Conservation (phyloP, 1,139 yeast genomes). For the Pichia sp. region DNA sequence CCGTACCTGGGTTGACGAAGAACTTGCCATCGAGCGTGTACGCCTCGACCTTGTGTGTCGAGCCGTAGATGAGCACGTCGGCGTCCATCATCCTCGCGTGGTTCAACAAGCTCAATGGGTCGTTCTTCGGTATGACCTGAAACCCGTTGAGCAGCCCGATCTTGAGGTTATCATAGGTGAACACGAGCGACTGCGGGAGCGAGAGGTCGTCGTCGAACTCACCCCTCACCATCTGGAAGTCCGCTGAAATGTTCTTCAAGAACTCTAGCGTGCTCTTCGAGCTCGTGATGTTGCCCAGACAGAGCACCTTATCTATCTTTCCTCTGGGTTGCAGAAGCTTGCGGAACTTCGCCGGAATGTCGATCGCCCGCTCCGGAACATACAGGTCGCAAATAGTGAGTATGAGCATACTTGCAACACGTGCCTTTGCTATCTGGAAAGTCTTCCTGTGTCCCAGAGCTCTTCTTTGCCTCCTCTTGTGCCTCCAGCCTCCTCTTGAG, state of each 20-base stretch:
- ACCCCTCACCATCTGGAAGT: slow-evolving; percentile 75
- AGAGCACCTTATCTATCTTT: slow-evolving; percentile 77
- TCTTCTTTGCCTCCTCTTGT: not conserved
- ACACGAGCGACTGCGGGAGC: slow-evolving; percentile 61
- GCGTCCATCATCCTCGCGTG: slow-evolving; percentile 90
- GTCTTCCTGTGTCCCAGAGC: not conserved
- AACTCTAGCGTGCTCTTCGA: slow-evolving; percentile 60
- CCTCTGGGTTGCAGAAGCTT: slow-evolving; percentile 68
- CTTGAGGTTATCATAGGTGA: slow-evolving; percentile 64
- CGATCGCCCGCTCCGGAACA: slow-evolving; percentile 81
- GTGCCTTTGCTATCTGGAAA: not conserved
- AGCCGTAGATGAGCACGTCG: slow-evolving; percentile 94
- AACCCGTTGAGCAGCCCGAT: slow-evolving; percentile 86
- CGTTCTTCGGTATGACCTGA: slow-evolving; percentile 77
- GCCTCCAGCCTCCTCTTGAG: not conserved
- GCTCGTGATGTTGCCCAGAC: slow-evolving; percentile 81
- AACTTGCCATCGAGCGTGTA: slow-evolving; percentile 89
- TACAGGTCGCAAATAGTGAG: slow-evolving; percentile 86
- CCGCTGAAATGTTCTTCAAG: slow-evolving; percentile 63
- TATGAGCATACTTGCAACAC: slow-evolving; percentile 54
- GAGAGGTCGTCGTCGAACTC: slow-evolving; percentile 56
- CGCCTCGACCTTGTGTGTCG: slow-evolving; percentile 89
- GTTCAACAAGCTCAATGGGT: slow-evolving; percentile 76
- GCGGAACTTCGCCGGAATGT: slow-evolving; percentile 53
- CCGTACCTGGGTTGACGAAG: slow-evolving; percentile 92